A percentile compares a stretch with the other conserved stretches of the same genome.
Conservation (phyloP, 345 rosid genomes). For the Erodium maritimum region DNA sequence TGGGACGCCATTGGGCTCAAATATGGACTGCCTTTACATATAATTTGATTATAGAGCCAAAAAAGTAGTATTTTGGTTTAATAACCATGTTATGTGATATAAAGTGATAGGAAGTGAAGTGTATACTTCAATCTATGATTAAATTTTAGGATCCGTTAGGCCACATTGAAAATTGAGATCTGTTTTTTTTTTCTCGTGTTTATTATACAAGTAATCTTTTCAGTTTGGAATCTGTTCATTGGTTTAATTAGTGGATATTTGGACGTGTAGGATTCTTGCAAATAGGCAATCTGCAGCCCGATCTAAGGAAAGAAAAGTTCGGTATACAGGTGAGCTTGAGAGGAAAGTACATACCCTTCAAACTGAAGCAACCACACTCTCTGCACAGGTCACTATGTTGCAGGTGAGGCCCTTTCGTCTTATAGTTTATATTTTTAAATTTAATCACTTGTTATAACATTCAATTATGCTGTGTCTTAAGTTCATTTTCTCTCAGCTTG, state of each 20-base stretch:
- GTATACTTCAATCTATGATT: too few species aligned
- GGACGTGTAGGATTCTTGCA: conserved; percentile 58
- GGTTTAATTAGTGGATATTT: conserved; percentile 1
- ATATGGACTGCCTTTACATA: too few species aligned
- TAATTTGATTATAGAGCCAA: too few species aligned
- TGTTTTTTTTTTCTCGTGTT: too few species aligned
- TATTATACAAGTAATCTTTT: too few species aligned
- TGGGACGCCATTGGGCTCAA: too few species aligned
- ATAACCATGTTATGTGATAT: too few species aligned
- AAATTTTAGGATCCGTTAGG: too few species aligned
- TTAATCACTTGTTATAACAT: neutral
- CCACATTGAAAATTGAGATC: too few species aligned
- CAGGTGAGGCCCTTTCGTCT: conserved; percentile 38
- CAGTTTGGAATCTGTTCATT: too few species aligned
- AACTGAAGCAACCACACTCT: conserved; percentile 87
- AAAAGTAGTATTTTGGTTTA: too few species aligned
- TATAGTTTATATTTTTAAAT: neutral
- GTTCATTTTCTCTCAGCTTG: neutral
- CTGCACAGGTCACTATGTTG: conserved; percentile 89
- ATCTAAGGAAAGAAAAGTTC: conserved; percentile 83
- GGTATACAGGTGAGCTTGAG: conserved; percentile 81
- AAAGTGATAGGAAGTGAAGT: too few species aligned
- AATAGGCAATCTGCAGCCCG: conserved; percentile 93
- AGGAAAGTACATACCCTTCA: conserved; percentile 98
- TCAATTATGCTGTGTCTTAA: neutral